Evolutionary conservation across 306 rosid species (phyloP).

Genomic region (Sindora glabra): DNA sequence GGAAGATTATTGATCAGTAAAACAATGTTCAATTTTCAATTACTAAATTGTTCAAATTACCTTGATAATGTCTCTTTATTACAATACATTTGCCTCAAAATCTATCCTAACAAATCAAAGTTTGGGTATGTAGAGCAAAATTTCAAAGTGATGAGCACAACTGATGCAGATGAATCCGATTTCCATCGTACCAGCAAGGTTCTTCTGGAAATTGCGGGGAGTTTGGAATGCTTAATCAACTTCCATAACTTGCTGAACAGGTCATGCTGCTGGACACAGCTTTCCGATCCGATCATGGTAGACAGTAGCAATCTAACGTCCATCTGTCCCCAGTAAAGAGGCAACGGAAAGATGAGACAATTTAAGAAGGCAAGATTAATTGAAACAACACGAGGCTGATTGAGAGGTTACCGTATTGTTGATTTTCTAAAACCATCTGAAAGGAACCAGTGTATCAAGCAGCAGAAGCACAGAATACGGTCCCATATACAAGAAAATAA

Average conservation of each 20-base stretch:
- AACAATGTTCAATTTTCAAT: no score
- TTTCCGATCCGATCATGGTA: conserved; percentile 80
- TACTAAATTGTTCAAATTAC: no score
- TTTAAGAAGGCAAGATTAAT: conserved; percentile 13
- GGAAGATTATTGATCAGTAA: no score
- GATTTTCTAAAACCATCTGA: neutral
- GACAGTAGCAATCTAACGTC: conserved; percentile 61
- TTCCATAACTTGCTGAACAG: conserved; percentile 53
- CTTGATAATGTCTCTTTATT: no score
- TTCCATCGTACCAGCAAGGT: neutral
- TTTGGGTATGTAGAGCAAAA: conserved; percentile 4
- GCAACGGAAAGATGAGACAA: no score
- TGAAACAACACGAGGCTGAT: neutral
- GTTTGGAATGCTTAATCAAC: conserved; percentile 33
- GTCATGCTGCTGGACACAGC: conserved; percentile 52
- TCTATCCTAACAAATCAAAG: conserved; percentile 5
- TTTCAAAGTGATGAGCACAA: neutral
- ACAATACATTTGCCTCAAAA: neutral
- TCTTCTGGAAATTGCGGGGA: conserved; percentile 7
- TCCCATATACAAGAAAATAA: neutral
- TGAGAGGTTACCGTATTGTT: neutral
- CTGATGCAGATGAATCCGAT: neutral
- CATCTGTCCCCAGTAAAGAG: conserved; percentile 49
- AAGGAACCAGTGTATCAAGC: neutral
- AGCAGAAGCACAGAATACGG: neutral